phyloP scores from a whole-genome alignment of 257 asterid genomes.

The Sherardia arvensis region DNA sequence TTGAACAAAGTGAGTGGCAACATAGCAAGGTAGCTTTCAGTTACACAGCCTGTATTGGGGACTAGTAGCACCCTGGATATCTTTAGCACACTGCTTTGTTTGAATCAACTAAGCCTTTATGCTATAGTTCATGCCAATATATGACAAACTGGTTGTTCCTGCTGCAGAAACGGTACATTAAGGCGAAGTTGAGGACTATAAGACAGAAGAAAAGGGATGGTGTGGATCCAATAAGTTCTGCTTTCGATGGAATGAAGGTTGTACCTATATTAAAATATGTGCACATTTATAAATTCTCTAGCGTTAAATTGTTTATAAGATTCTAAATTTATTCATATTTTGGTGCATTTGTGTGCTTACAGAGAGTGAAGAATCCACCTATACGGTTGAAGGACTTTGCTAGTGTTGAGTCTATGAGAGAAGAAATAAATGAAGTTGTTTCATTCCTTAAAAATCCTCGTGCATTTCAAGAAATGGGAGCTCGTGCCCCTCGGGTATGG shows the following conservation, averaged over 20 bases:
- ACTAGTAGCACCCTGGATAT: background rate
- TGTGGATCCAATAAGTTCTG: conserved; percentile 91
- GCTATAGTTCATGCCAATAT: background rate
- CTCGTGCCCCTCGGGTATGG: conserved; percentile 98
- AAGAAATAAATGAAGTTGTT: conserved; percentile 95
- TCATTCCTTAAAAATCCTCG: conserved; percentile 86
- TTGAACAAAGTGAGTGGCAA: background rate
- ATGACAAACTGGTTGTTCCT: conserved; percentile 1
- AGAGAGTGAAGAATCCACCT: conserved; percentile 96
- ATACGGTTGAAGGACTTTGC: conserved; percentile 84
- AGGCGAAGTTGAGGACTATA: conserved; percentile 33
- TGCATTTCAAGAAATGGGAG: conserved; percentile 98
- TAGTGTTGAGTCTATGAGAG: conserved; percentile 88
- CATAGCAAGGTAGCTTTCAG: background rate
- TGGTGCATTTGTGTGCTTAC: conserved; percentile 14
- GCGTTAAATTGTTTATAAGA: conserved; percentile 17
- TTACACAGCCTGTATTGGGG: background rate
- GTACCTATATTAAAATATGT: conserved; percentile 12
- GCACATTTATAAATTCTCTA: conserved; percentile 3
- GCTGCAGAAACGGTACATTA: conserved; percentile 68
- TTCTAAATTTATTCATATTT: background rate
- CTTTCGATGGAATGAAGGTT: conserved; percentile 98
- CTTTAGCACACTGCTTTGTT: background rate
- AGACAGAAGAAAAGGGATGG: conserved; percentile 54
- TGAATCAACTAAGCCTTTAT: background rate